Evolutionary conservation across 1,284 basidiomycete species (phyloP).

Genomic region (Trametes pubescens): DNA sequence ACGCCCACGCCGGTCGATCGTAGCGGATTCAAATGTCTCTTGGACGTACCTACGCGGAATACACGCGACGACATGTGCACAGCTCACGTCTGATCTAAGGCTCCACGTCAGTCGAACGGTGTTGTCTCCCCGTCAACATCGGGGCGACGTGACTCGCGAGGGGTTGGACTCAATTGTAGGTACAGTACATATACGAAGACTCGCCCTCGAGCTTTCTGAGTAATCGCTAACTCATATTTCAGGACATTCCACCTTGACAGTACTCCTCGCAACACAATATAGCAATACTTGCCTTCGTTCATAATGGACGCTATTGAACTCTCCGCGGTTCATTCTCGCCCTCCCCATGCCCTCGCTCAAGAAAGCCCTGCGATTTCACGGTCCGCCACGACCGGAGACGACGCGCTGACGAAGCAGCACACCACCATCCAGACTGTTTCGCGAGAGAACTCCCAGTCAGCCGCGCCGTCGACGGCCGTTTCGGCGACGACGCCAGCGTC

Average conservation of each 20-base stretch:
- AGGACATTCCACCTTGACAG: too few relatives aligned
- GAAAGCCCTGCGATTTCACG: not conserved
- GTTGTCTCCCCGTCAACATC: not conserved
- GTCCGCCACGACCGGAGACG: not conserved
- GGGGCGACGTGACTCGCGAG: not conserved
- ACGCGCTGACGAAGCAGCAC: not conserved
- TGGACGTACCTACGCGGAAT: not conserved
- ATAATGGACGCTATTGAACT: not conserved
- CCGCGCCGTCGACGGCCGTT: not conserved
- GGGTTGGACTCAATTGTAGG: not conserved
- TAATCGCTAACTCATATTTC: not conserved
- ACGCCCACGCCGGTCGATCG: not conserved
- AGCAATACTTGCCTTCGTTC: not conserved
- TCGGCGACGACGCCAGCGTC: constrained; percentile 8
- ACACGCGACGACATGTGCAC: not conserved
- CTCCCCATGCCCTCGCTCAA: not conserved
- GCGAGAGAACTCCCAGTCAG: not conserved
- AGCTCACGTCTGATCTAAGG: not conserved
- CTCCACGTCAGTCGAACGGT: not conserved
- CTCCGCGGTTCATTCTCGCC: not conserved
- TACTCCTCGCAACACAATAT: not conserved
- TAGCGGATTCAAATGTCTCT: not conserved
- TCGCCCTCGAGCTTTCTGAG: not conserved
- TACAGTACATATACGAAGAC: not conserved
- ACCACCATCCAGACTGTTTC: not conserved